These are phyloP conservation scores for Colletotrichum tropicicola DNA, from an alignment of 2,329 filamentous ascomycete genomes.

Conservation along the genomic window DNA sequence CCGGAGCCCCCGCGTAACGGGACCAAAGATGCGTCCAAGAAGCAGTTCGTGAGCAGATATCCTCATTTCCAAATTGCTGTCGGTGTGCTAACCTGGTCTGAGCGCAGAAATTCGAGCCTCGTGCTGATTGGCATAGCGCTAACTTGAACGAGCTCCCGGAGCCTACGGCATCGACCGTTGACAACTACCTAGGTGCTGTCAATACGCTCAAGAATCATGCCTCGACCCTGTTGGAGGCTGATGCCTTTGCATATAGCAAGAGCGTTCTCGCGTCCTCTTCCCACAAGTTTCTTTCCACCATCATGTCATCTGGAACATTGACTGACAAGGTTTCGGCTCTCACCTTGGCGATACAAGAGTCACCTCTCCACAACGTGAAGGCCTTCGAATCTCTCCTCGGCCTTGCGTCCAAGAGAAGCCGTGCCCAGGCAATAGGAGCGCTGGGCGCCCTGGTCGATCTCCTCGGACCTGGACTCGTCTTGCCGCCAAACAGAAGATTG, in stretches of 20 bases:
- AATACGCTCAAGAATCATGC: conserved; percentile 74
- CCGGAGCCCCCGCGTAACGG: neutral
- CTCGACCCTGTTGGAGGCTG: conserved; percentile 76
- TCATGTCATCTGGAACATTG: conserved; percentile 95
- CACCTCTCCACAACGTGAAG: conserved; percentile 90
- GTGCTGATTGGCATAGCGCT: conserved; percentile 65
- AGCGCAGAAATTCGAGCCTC: conserved; percentile 62
- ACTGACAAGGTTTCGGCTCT: conserved; percentile 97
- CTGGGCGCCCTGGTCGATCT: conserved; percentile 93
- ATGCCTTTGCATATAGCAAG: conserved; percentile 78
- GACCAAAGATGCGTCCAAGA: conserved; percentile 51
- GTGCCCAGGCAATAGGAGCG: conserved; percentile 92
- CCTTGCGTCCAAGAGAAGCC: conserved; percentile 91
- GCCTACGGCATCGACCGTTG: conserved; percentile 54
- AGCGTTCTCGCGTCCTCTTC: conserved; percentile 84
- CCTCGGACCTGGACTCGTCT: conserved; percentile 85
- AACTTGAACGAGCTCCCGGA: conserved; percentile 52
- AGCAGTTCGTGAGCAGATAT: conserved; percentile 35
- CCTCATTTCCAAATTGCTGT: neutral
- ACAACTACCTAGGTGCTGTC: conserved; percentile 52
- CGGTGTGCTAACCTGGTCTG: conserved; percentile 4
- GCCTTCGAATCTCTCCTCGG: conserved; percentile 85
- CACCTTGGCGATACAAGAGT: conserved; percentile 94
- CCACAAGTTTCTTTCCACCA: conserved; percentile 95
- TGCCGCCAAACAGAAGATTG: conserved; percentile 85